phyloP scores from a whole-genome alignment of 176 grass and related monocot genomes.

The Oryza glumipatula region DNA sequence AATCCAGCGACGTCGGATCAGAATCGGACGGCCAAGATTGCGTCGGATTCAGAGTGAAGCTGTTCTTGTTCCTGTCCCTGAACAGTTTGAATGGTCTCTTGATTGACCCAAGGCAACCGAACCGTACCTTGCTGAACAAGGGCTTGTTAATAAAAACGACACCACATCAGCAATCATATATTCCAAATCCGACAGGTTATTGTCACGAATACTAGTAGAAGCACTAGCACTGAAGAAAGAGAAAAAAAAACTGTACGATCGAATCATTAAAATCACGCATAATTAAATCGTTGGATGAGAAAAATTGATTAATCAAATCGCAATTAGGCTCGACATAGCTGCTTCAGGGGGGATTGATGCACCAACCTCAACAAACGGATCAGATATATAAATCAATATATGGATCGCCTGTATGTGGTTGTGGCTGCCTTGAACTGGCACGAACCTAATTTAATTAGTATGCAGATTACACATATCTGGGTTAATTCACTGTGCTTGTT shows the following conservation, averaged over 20 bases:
- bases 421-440: background rate
- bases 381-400: background rate
- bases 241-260: constrained; percentile 8
- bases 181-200: background rate
- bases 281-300: background rate
- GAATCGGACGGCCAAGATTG: background rate
- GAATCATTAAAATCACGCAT: background rate
- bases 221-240: background rate
- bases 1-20: background rate
- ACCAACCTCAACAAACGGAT: constrained; percentile 32
- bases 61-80: constrained; percentile 1
- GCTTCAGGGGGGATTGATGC: constrained; percentile 25
- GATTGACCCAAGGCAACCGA: constrained; percentile 45
- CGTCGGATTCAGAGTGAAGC: background rate
- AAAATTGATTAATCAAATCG: background rate
- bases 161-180: constrained; percentile 12
- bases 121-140: constrained; percentile 37
- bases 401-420: background rate
- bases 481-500: background rate
- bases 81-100: constrained; percentile 31
- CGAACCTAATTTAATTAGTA: background rate
- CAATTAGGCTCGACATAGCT: background rate
- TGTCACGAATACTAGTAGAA: background rate
- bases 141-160: constrained; percentile 10
- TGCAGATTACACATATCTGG: background rate